These are phyloP conservation scores for Xylaria castorea DNA, from an alignment of 495 filamentous ascomycete species.

Conservation along the genomic window DNA sequence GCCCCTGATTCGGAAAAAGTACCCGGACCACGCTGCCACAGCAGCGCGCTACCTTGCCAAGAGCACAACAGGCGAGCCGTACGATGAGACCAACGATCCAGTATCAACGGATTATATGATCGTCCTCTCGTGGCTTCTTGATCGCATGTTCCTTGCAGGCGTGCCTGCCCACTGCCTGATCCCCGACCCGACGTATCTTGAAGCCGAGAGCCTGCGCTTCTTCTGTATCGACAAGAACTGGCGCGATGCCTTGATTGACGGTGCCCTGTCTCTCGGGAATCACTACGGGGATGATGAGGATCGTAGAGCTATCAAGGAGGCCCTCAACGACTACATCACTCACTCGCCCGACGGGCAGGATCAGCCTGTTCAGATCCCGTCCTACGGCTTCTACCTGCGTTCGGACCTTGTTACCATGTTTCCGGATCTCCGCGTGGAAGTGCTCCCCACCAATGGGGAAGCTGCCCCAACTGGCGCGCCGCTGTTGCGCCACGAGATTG, in stretches of 20 bases:
- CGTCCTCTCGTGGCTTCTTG: constrained; percentile 47
- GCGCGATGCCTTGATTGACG: constrained; percentile 55
- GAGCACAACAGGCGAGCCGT: constrained; percentile 14
- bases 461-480: constrained; percentile 18
- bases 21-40: constrained; percentile 18
- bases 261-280: constrained; percentile 53
- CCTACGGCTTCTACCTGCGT: constrained; percentile 42
- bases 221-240: constrained; percentile 56
- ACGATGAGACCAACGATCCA: constrained; percentile 44
- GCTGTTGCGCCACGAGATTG: constrained; percentile 33
- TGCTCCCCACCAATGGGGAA: neutral
- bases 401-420: constrained; percentile 37
- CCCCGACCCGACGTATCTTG: constrained; percentile 47
- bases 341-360: constrained; percentile 17
- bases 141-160: constrained; percentile 44
- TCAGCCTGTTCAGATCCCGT: constrained; percentile 34
- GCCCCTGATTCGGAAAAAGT: constrained; percentile 11
- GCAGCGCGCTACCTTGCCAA: constrained; percentile 23
- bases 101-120: constrained; percentile 43
- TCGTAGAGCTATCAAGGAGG: constrained; percentile 43
- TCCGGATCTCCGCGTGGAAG: constrained; percentile 38
- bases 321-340: constrained; percentile 40
- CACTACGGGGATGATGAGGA: constrained; percentile 42
- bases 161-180: constrained; percentile 53
- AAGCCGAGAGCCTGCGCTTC: constrained; percentile 51